Percentiles rank a stretch among this genome's conserved stretches.
These are phyloP conservation scores for Solanum peruvianum DNA, from an alignment of 257 asterid genomes.

Conservation along the genomic window DNA sequence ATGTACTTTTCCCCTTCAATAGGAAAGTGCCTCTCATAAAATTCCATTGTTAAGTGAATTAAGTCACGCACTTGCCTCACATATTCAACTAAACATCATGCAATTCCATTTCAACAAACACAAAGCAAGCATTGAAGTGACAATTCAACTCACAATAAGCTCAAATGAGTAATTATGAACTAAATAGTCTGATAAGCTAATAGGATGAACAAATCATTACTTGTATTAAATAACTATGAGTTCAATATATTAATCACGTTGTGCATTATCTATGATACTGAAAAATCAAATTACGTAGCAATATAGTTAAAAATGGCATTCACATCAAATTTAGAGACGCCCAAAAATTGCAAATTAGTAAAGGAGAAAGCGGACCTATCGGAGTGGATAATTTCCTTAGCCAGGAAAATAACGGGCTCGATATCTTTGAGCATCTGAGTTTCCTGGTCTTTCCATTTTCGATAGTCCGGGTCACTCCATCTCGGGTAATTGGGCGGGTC, in stretches of 20 bases:
- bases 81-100: background rate
- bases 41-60: background rate
- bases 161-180: background rate
- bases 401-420: conserved; percentile 41
- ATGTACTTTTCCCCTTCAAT: background rate
- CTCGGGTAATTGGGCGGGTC: conserved; percentile 22
- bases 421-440: conserved; percentile 53
- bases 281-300: background rate
- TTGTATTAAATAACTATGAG: background rate
- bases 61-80: background rate
- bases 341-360: background rate
- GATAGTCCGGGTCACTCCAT: conserved; percentile 37
- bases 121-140: background rate
- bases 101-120: background rate
- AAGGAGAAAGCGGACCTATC: conserved; percentile 22
- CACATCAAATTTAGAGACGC: background rate
- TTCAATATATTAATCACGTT: background rate
- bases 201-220: background rate
- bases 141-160: background rate
- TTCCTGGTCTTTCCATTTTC: conserved; percentile 68
- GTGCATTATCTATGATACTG: background rate
- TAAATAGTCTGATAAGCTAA: background rate
- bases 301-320: background rate
- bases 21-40: background rate
- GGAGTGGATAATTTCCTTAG: conserved; percentile 76